Base-by-base conservation (phyloP, 2,329 filamentous ascomycete species). In the Colletotrichum sp. region DNA sequence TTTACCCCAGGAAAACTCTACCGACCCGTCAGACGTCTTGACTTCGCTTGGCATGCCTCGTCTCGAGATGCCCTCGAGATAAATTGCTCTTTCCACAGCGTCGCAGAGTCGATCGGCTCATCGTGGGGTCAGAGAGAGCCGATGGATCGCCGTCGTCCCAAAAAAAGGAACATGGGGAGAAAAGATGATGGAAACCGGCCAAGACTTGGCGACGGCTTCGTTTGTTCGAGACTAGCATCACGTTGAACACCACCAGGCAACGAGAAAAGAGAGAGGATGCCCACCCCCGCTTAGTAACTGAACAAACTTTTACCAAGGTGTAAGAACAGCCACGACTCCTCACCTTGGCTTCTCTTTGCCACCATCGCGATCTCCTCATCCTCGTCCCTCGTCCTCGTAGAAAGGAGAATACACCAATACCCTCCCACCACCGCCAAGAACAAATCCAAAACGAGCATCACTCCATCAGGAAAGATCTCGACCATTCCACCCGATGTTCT, bases 61-160 rank as follows among this genome's bases (percentile, higher is more conserved):
- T 69, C 64, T 76, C 63, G 64, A 69, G 15, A 64, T 73, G 64
- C 70, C 59, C 64, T 76, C 70, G 70, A 73, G 73, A 69, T 76
- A 73, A 65, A 76, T 73, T 76, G 64, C 73, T 32, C 63, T 24
- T 24, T 13, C 34, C 44, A 52, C 44, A 52, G 32, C 63, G 57
- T 66, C 15, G 34, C 59, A 24, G 59, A 52, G 4, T 24, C 44
- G 44, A 52, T 57, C 60, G 28, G 30, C 8, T 5, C 39, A 28
- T 36, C 12, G 28, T 67, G 44, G 44, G 44, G 49, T 52, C 10
- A 57, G 13, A n/a, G n/a, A 21, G 62, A 18, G 28, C 18, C 24
- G 36, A 52, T 24, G 24, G 32, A 34, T 65, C 34, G 13, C n/a
- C 32, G 18, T 64, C n/a, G 34, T 36, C 44, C n/a, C 44, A 52